Base-by-base conservation (phyloP, 2,329 filamentous ascomycete species). In the Sarocladium kiliense region DNA sequence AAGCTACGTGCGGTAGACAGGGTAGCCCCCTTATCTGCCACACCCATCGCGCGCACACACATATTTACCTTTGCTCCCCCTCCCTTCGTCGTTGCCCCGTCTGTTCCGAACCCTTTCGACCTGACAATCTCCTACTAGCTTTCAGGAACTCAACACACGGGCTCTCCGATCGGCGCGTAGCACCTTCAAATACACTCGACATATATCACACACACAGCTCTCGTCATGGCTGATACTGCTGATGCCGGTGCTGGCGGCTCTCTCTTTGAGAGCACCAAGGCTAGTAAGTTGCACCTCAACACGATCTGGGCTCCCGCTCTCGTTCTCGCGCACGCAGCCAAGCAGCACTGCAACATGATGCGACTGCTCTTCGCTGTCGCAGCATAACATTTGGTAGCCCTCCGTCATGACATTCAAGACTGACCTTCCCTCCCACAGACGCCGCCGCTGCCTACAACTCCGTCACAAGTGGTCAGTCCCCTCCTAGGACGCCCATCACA, bases 191-290 rank as follows among this genome's bases (percentile, higher is more conserved):
- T 11, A 21, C 39, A 21, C 11, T 9, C 39, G 39, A 44, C 18
- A 47, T 10, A 34, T 51, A 51, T 10, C n/a, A 3, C 26, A 3
- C 6, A 34, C 10, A 32, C n/a, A 55, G 26, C 39, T 47, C 34
- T 45, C n/a, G 41, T 53, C 21, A 66, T 70, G 63, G 65, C 70
- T 62, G 68, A 70, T 61, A 62, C 66, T 60, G 64, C 69, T 69
- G 80, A 79, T 69, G 77, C 76, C 66, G 71, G 63, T 62, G 71
- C 75, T 61, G 77, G 76, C 66, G 71, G 63, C 62, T 72, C 75
- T 62, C 68, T 71, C 61, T 58, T 75, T 59, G 70, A 79, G 61
- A 65, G 69, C 61, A 70, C 78, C 64, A 80, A 79, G 69, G 72
- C 68, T 65, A 81, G 79, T 82, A 74, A 72, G 79, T 79, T 25